phyloP scores from a whole-genome alignment of 352 stramenopile species.

The Globisporangium okanoganense region DNA sequence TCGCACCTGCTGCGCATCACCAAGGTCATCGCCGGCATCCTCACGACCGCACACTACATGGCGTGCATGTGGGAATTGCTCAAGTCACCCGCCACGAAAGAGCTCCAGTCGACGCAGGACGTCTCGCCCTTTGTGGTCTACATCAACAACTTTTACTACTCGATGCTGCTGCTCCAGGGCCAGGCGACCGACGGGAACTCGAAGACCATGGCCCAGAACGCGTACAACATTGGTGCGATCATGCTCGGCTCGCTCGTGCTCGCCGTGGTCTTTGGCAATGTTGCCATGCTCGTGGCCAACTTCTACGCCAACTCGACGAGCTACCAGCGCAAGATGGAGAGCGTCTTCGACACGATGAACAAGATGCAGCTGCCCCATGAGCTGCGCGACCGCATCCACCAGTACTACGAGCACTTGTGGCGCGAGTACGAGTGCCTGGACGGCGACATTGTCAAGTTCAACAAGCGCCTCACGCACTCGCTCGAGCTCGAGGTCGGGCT shows the following conservation, averaged over 20 bases:
- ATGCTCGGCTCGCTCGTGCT: conserved; percentile 42
- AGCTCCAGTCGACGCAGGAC: conserved; percentile 7
- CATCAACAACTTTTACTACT: conserved; percentile 5
- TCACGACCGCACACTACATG: conserved; percentile 11
- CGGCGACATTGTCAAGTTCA: conserved; percentile 47
- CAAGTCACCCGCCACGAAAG: neutral
- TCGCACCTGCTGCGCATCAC: conserved; percentile 15
- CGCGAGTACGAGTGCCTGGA: conserved; percentile 64
- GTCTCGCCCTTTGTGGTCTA: neutral
- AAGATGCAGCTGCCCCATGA: conserved; percentile 6
- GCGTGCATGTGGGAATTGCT: conserved; percentile 11
- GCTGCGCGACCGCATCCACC: conserved; percentile 12
- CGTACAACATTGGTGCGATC: conserved; percentile 34
- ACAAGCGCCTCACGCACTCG: conserved; percentile 42
- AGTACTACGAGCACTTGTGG: conserved; percentile 69
- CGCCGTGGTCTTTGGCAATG: conserved; percentile 57
- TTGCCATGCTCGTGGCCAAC: conserved; percentile 54
- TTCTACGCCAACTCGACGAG: conserved; percentile 44
- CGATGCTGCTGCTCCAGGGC: conserved; percentile 11
- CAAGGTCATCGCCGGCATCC: neutral
- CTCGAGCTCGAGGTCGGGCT: conserved; percentile 55
- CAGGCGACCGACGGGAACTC: neutral
- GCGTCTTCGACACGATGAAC: conserved; percentile 10
- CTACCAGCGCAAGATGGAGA: conserved; percentile 28
- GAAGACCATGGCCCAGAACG: conserved; percentile 24